phyloP scores from a whole-genome alignment of 2,329 filamentous ascomycete species.

The Esteya vermicola region DNA sequence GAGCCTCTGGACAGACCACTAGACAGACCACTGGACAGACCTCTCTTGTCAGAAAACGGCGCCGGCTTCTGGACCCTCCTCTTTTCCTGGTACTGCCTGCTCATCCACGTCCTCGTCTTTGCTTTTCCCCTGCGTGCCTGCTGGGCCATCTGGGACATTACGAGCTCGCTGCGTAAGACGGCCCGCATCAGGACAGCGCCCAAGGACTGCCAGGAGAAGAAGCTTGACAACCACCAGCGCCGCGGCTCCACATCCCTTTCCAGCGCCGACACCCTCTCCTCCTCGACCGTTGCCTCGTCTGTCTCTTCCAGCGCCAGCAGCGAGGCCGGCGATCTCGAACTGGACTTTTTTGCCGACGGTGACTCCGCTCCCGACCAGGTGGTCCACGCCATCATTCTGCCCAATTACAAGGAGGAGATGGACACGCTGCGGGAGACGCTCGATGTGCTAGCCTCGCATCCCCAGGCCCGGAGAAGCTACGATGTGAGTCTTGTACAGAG shows the following conservation, averaged over 20 bases:
- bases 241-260: slow-evolving; percentile 40
- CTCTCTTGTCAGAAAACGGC: slow-evolving; percentile 20
- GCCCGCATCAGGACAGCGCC: slow-evolving; percentile 29
- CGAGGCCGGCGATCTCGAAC: slow-evolving; percentile 36
- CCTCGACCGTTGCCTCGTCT: slow-evolving; percentile 30
- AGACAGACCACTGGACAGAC: too few species aligned
- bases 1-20: slow-evolving; percentile 24
- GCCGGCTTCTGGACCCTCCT: slow-evolving; percentile 35
- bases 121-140: slow-evolving; percentile 48
- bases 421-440: slow-evolving; percentile 55
- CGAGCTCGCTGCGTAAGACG: slow-evolving; percentile 31
- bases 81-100: slow-evolving; percentile 50
- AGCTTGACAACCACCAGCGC: slow-evolving; percentile 30
- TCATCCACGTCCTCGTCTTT: slow-evolving; percentile 50
- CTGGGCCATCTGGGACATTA: slow-evolving; percentile 46
- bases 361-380: slow-evolving; percentile 30
- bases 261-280: slow-evolving; percentile 39
- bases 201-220: slow-evolving; percentile 29
- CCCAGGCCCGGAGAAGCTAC: slow-evolving; percentile 47
- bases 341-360: slow-evolving; percentile 28
- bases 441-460: slow-evolving; percentile 53
- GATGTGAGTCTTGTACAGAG: too few species aligned
- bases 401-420: slow-evolving; percentile 61
- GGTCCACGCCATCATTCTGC: slow-evolving; percentile 54
- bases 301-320: slow-evolving; percentile 32